Percentiles rank a stretch among this genome's conserved stretches.
These are phyloP conservation scores for Penicillium tannophilum DNA, from an alignment of 495 filamentous ascomycete species.

Conservation along the genomic window DNA sequence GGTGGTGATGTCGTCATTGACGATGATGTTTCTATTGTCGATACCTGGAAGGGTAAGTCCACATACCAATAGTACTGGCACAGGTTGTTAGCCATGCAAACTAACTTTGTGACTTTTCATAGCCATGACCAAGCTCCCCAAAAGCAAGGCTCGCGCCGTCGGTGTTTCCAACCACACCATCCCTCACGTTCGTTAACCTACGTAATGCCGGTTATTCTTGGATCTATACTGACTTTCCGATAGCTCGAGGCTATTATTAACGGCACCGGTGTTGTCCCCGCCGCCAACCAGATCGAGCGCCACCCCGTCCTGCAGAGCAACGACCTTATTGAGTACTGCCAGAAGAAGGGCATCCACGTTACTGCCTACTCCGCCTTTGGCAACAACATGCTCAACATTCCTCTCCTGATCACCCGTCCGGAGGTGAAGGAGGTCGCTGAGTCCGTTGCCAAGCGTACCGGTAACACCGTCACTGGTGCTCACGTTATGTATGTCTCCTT, in stretches of 20 bases:
- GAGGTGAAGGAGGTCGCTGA: constrained; percentile 49
- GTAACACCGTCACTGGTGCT: constrained; percentile 39
- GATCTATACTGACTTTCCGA: constrained; percentile 6
- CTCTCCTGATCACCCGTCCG: constrained; percentile 47
- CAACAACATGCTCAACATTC: constrained; percentile 47
- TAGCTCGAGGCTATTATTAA: constrained; percentile 55
- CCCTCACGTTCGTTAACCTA: constrained; percentile 37
- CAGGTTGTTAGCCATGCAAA: neutral
- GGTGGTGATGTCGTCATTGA: constrained; percentile 48
- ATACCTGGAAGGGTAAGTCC: constrained; percentile 50
- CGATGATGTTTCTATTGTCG: constrained; percentile 49
- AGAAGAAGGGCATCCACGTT: constrained; percentile 50
- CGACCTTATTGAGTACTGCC: constrained; percentile 46
- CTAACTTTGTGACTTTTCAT: constrained; percentile 5
- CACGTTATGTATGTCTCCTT: constrained; percentile 38
- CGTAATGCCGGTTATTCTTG: neutral
- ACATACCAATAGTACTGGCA: neutral
- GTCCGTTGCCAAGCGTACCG: constrained; percentile 41
- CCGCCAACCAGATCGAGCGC: constrained; percentile 55
- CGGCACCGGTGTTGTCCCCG: constrained; percentile 48
- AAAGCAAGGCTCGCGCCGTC: constrained; percentile 51
- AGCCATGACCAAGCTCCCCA: constrained; percentile 55
- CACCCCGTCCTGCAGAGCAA: constrained; percentile 51
- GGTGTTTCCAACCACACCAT: constrained; percentile 56
- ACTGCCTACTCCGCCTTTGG: constrained; percentile 55